Percentiles rank a stretch among this genome's conserved stretches.
phyloP scores from a whole-genome alignment of 2,329 filamentous ascomycete species.

The Cercospora beticola region DNA sequence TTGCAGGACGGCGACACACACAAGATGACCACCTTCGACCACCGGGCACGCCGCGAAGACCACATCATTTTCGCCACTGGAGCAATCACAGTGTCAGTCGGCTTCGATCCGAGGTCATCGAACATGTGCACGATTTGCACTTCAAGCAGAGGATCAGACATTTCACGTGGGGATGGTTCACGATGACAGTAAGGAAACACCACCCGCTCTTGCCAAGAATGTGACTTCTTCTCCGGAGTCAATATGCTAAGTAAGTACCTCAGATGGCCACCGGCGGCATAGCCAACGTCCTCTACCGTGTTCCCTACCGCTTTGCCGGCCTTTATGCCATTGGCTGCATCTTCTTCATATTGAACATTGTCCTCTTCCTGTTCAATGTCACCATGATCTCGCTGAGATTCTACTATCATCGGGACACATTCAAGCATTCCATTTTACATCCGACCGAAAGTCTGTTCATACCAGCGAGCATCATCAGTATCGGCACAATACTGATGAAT shows the following conservation, averaged over 20 bases:
- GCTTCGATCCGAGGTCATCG: conserved; percentile 9
- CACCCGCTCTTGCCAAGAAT: not conserved
- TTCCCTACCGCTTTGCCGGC: conserved; percentile 46
- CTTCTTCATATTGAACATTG: conserved; percentile 51
- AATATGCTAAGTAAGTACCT: conserved; percentile 46
- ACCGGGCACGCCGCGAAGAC: not conserved
- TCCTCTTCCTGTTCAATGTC: conserved; percentile 70
- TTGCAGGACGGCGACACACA: not conserved
- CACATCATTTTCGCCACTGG: conserved; percentile 11
- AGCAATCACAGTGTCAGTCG: conserved; percentile 16
- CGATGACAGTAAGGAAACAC: conserved; percentile 48
- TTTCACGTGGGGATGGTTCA: conserved; percentile 78
- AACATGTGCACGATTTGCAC: conserved; percentile 38
- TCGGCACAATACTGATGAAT: conserved; percentile 64
- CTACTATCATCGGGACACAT: conserved; percentile 66
- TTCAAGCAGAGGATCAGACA: conserved; percentile 60
- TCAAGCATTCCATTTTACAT: conserved; percentile 69
- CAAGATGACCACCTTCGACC: conserved; percentile 6
- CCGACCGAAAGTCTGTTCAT: conserved; percentile 78
- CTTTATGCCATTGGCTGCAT: conserved; percentile 50
- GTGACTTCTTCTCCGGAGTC: not conserved
- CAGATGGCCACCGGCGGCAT: conserved; percentile 56
- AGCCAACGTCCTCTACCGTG: conserved; percentile 58
- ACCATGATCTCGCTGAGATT: conserved; percentile 67
- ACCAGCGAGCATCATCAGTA: conserved; percentile 65